Percentiles rank a stretch among this genome's conserved stretches.
Evolutionary conservation across 768 basidiomycete genomes (phyloP).

Genomic region (Erythrobasidium yunnanense): DNA sequence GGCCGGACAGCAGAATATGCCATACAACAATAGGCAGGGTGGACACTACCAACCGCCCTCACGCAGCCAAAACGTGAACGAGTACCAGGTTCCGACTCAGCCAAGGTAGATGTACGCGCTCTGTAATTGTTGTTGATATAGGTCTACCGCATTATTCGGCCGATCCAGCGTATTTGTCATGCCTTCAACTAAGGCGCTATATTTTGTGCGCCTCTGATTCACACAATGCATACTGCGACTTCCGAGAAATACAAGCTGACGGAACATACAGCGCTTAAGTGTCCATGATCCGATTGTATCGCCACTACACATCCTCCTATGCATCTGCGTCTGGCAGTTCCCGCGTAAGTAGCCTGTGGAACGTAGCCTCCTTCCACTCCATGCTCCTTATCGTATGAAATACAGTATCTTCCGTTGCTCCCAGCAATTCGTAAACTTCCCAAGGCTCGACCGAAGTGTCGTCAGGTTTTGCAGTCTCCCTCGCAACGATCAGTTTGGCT

Average conservation of each 20-base stretch:
- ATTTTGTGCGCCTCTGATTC: no score
- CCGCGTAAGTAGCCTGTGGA: conserved; percentile 66
- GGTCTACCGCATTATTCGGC: no score
- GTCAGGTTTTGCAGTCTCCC: conserved; percentile 48
- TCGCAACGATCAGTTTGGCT: conserved; percentile 46
- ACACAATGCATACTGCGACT: no score
- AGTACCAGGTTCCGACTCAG: background rate
- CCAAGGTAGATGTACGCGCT: no score
- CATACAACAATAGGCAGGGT: no score
- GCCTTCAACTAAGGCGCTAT: no score
- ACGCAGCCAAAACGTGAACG: background rate
- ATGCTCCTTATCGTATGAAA: conserved; percentile 72
- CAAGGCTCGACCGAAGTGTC: conserved; percentile 73
- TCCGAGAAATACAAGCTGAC: no score
- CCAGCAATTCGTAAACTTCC: conserved; percentile 80
- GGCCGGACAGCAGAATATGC: no score
- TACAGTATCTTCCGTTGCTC: conserved; percentile 68
- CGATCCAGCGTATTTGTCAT: no score
- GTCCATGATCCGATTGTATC: background rate
- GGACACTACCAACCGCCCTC: no score
- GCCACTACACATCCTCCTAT: background rate
- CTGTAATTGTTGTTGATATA: no score
- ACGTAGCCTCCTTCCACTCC: conserved; percentile 85
- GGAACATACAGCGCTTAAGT: no score
- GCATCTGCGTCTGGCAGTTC: conserved; percentile 61